phyloP scores from a whole-genome alignment of 257 asterid species.

The Craterostigma plantagineum region DNA sequence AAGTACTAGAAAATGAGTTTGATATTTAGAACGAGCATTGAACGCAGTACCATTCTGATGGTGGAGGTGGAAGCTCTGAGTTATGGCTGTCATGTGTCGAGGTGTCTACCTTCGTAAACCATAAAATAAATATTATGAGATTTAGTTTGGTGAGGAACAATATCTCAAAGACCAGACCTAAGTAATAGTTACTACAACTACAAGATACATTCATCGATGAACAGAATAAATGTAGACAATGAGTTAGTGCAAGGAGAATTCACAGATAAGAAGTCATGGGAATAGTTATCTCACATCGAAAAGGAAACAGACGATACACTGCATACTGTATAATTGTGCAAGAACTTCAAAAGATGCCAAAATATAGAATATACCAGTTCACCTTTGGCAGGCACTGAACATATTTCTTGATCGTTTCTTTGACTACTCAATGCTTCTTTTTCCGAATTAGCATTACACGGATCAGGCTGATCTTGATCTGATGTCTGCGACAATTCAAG shows the following conservation, averaged over 20 bases:
- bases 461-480: conserved; percentile 14
- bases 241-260: too few relatives aligned
- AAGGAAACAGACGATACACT: neutral
- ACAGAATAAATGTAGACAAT: too few relatives aligned
- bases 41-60: conserved; percentile 67
- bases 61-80: conserved; percentile 52
- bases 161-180: too few relatives aligned
- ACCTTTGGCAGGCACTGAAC: conserved; percentile 24
- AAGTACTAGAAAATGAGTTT: too few relatives aligned
- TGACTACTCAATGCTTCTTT: conserved; percentile 18
- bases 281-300: neutral
- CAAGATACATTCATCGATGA: too few relatives aligned
- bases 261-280: too few relatives aligned
- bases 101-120: conserved; percentile 26
- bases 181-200: too few relatives aligned
- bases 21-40: too few relatives aligned
- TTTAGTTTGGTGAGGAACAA: neutral
- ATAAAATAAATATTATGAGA: conserved; percentile 4
- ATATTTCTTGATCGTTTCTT: conserved; percentile 16
- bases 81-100: conserved; percentile 15
- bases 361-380: conserved; percentile 8
- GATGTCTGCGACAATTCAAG: conserved; percentile 17
- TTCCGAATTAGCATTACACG: conserved; percentile 6
- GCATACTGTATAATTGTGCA: neutral
- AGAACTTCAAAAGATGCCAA: neutral